Base-by-base conservation (phyloP, 306 rosid genomes). In the Cicer cuneatum region DNA sequence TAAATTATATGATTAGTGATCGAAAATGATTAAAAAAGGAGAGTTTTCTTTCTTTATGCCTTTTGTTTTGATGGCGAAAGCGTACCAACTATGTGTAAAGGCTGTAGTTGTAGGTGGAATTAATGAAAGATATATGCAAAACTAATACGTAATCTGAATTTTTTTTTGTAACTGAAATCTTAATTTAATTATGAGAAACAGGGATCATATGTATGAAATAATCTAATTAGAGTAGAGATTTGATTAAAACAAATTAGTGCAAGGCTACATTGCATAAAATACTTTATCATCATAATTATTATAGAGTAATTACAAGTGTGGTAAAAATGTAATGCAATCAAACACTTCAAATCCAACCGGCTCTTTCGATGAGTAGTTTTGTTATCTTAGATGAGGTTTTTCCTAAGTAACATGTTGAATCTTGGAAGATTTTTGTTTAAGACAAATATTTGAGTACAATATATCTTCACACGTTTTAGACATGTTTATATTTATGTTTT, bases 81-180 rank as follows among this genome's bases (percentile, higher is more conserved):
- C 66, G 21, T 69, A 79, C 79, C 86, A 57, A 69, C 81, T 14
- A 35, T 60, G 63, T 12, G 67, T 76, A 76, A 66, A 72, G 42
- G 72, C 85, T 29, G 78, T 47, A 48, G 59, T 41, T 84, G 40
- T 74, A 54, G 80, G 78, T 77, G 72, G 54, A 59, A 57, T 72
- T 72, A 74, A 80, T 73, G 47, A 80, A 68, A 72, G 57, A 62
- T 57, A 60, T 60, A 80, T 12, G 41, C 10, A 45, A 67, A 3
- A 69, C 57, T 37, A 66, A 71, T 65, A 33, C 80, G 43, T 48
- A 51, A 75, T 41, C 3, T 10, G n/a, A 68, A 75, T 54, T 63
- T 53, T 53, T 53, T 8, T 16, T 18, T 8, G 21, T 2, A 24
- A 53, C 33, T 16, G 10, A 18, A 16, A 53, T 53, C 13, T 9